A percentile compares a stretch with the other conserved stretches of the same genome.
Evolutionary conservation across 2,329 filamentous ascomycete genomes (phyloP).

Genomic region (Penicillium sp.): DNA sequence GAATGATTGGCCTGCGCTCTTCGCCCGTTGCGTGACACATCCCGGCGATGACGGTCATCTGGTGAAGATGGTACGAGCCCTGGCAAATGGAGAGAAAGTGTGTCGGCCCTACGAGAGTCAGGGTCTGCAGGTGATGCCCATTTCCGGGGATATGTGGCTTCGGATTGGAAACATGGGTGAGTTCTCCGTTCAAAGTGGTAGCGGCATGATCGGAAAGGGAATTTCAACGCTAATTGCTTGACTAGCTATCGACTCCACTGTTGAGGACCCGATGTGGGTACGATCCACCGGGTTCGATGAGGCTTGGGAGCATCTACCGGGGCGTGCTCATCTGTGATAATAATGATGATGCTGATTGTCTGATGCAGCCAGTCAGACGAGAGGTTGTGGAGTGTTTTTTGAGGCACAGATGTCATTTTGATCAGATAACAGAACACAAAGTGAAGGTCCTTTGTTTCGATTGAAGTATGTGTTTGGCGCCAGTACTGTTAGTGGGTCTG

Average conservation of each 20-base stretch:
- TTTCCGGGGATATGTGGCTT: conserved; percentile 46
- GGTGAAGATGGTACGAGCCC: conserved; percentile 69
- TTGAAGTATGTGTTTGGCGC: conserved; percentile 12
- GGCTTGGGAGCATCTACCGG: conserved; percentile 36
- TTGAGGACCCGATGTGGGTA: conserved; percentile 36
- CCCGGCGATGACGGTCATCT: conserved; percentile 74
- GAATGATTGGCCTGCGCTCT: conserved; percentile 47
- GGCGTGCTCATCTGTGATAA: conserved; percentile 20
- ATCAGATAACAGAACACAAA: background rate
- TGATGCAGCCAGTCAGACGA: too few relatives aligned
- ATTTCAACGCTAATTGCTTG: conserved; percentile 3
- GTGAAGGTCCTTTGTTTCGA: background rate
- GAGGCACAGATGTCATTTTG: background rate
- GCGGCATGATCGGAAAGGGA: background rate
- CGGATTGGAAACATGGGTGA: conserved; percentile 46
- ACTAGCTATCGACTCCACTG: conserved; percentile 39
- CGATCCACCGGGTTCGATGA: conserved; percentile 43
- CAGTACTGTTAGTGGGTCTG: conserved; percentile 12
- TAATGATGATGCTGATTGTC: background rate
- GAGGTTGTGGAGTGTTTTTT: background rate
- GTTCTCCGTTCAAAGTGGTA: conserved; percentile 4
- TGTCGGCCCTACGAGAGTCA: conserved; percentile 35
- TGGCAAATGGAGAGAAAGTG: conserved; percentile 62
- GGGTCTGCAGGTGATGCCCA: conserved; percentile 29
- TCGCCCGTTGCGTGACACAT: conserved; percentile 46